Evolutionary conservation across 345 rosid genomes (phyloP), one percentile per base, ranked within the genome.

Genomic region (Adansonia digitata): DNA sequence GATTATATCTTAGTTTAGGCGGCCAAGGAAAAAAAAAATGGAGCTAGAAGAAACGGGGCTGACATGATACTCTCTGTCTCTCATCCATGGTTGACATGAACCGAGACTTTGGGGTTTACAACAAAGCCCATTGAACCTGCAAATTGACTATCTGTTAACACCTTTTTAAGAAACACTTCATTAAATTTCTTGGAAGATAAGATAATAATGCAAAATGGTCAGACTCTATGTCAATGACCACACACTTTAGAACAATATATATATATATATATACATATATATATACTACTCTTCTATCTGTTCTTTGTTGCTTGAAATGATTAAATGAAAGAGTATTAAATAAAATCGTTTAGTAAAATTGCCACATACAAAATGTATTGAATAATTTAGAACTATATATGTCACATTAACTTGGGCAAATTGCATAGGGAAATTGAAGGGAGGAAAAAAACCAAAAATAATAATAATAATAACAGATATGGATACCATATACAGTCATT

Each of bases 401-500:
- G 64, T 40, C 75, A 27, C 49, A 53, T 71, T 55, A 49, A 71
- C 46, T 71, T 39, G 46, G 29, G 35, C 62, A 72, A 31, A 59
- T 24, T 59, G 29, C 76, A 43, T 14, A 40, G 7, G 37, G 75
- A 43, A 57, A 57, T 5, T 20, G 34, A 13, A 72, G 24, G 13
- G 17, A 39, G 22, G 27, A 17, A 17, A 11, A 42, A 12, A 42
- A 13, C 1, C 45, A 22, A 2, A 22, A 22, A 20, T 9, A 53
- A 56, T 10, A 56, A 26, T 24, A 4, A n/a, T 24, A 13, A 27
- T 5, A 73, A 29, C 17, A 29, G 69, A 72, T 17, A 73, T 73
- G 27, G 69, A 73, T 73, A 29, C 37, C 76, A 73, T 45, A 60
- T 59, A 73, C 69, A 45, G 76, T 59, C 76, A 60, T 26, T 73